phyloP scores from a whole-genome alignment of 1,284 basidiomycete genomes.

The Melampsora larici-populina region DNA sequence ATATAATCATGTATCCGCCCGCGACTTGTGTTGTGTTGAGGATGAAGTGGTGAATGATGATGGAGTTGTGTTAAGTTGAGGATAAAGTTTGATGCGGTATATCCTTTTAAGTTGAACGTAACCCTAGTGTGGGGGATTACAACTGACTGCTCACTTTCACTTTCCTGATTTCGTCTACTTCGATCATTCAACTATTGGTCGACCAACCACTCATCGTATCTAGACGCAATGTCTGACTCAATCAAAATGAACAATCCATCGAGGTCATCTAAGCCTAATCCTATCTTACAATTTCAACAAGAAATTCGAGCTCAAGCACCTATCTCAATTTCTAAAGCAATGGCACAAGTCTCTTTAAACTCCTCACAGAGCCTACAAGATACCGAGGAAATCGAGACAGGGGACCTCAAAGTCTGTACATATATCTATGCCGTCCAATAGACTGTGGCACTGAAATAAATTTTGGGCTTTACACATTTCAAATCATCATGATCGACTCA shows the following conservation, averaged over 20 bases:
- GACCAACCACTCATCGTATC: neutral
- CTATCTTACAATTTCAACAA: conserved; percentile 6
- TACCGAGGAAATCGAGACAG: neutral
- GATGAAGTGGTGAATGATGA: too few relatives aligned
- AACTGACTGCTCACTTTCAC: too few relatives aligned
- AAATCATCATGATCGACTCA: neutral
- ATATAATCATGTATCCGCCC: too few relatives aligned
- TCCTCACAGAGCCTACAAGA: neutral
- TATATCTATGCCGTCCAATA: neutral
- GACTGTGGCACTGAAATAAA: neutral
- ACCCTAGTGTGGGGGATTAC: too few relatives aligned
- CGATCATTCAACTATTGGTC: neutral
- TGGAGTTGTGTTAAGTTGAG: too few relatives aligned
- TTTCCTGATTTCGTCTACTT: neutral
- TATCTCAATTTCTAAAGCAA: neutral
- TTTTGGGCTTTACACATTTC: neutral
- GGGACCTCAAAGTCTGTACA: neutral
- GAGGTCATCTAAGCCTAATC: conserved; percentile 1
- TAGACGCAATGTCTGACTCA: neutral
- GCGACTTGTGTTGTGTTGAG: too few relatives aligned
- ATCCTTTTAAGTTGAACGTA: too few relatives aligned
- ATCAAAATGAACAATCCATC: neutral
- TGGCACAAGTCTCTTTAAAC: neutral
- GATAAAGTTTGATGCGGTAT: too few relatives aligned
- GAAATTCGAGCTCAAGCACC: conserved; percentile 6